Evolutionary conservation across 2,329 filamentous ascomycete genomes (phyloP).

Genomic region (Laburnicola sp.): DNA sequence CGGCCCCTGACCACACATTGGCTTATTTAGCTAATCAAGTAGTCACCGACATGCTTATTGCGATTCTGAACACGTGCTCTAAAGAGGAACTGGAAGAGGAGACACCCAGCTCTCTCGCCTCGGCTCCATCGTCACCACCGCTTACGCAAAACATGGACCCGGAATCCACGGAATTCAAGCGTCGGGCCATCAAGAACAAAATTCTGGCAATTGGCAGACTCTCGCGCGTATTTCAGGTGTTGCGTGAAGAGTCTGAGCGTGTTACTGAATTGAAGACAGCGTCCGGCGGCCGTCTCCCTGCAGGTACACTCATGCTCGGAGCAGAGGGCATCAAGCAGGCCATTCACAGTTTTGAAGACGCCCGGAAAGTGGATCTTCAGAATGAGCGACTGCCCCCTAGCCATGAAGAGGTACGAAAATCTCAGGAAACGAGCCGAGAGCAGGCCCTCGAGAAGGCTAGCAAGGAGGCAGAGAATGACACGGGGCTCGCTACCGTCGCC

Average conservation of each 20-base stretch:
- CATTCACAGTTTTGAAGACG: slow-evolving; percentile 95
- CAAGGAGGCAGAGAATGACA: slow-evolving; percentile 89
- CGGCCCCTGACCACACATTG: neutral
- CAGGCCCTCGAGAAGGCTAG: slow-evolving; percentile 84
- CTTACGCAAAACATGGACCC: slow-evolving; percentile 65
- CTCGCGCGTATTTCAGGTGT: slow-evolving; percentile 96
- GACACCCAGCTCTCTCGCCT: slow-evolving; percentile 71
- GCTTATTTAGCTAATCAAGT: slow-evolving; percentile 24
- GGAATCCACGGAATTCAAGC: slow-evolving; percentile 89
- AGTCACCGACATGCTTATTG: slow-evolving; percentile 97
- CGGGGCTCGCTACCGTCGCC: slow-evolving; percentile 81
- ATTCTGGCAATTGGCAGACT: slow-evolving; percentile 95
- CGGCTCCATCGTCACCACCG: slow-evolving; percentile 75
- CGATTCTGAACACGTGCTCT: slow-evolving; percentile 97
- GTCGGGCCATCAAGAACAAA: slow-evolving; percentile 99
- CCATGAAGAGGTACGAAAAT: slow-evolving; percentile 85
- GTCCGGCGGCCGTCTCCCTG: slow-evolving; percentile 86
- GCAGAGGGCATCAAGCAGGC: slow-evolving; percentile 99
- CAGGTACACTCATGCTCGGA: slow-evolving; percentile 95
- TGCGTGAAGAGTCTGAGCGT: slow-evolving; percentile 94
- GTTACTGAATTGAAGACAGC: slow-evolving; percentile 98
- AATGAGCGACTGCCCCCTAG: slow-evolving; percentile 93
- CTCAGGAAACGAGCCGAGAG: slow-evolving; percentile 77
- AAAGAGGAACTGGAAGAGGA: slow-evolving; percentile 95
- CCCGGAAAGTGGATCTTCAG: slow-evolving; percentile 92